These are phyloP conservation scores for Candida ipomoeae DNA, from an alignment of 805 yeast species.

Conservation along the genomic window DNA sequence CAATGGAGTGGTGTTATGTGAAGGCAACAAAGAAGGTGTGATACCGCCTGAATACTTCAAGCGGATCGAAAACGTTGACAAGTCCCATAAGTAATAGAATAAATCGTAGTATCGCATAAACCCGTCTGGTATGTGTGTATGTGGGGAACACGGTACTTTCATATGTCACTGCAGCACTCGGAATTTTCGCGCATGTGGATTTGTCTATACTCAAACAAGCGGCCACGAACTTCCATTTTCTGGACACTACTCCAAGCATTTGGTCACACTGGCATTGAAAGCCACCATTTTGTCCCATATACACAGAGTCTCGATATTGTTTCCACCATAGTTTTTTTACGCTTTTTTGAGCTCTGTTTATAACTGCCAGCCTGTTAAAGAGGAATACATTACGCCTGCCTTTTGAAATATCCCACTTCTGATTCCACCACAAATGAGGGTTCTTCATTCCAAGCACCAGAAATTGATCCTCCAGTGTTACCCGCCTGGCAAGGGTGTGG, in stretches of 20 bases:
- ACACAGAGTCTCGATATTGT: not conserved
- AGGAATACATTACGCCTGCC: not conserved
- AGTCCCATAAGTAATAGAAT: not conserved
- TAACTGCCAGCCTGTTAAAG: not conserved
- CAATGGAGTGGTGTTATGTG: conserved; percentile 71
- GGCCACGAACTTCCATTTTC: conserved; percentile 5
- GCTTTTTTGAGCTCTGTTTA: not conserved
- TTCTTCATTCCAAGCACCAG: conserved; percentile 80
- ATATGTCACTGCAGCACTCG: conserved; percentile 2
- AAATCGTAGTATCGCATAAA: not conserved
- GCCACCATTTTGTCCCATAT: not conserved
- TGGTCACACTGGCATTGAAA: not conserved
- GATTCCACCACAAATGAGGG: conserved; percentile 18
- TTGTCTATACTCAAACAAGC: not conserved
- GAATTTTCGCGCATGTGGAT: conserved; percentile 4
- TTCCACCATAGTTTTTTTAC: not conserved
- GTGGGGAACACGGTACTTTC: conserved; percentile 2
- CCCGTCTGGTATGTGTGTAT: not conserved
- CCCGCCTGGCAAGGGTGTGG: conserved; percentile 81
- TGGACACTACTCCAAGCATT: not conserved
- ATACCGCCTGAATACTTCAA: conserved; percentile 43
- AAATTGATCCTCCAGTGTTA: conserved; percentile 86
- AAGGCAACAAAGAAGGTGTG: conserved; percentile 55
- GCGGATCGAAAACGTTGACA: conserved; percentile 18
- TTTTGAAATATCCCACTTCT: not conserved